Percentiles rank a stretch among this genome's conserved stretches.
These are phyloP conservation scores for Melampsora occidentalis DNA, from an alignment of 1,284 basidiomycete species.

Conservation along the genomic window DNA sequence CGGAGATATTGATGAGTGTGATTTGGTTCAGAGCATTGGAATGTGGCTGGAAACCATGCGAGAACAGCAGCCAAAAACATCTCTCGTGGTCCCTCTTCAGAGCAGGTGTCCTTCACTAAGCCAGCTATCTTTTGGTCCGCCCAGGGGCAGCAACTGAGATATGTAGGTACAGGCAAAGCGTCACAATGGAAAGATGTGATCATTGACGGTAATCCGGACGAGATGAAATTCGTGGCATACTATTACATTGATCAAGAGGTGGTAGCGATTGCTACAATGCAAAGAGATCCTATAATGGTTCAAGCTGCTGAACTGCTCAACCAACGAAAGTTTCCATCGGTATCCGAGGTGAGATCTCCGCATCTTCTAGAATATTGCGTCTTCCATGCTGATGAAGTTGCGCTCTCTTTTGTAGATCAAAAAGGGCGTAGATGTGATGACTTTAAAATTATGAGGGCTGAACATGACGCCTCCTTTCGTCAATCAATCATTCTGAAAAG, in stretches of 20 bases:
- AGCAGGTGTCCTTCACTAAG: conserved; percentile 65
- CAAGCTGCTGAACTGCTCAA: conserved; percentile 78
- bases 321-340: conserved; percentile 73
- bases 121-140: conserved; percentile 79
- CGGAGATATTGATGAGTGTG: neutral
- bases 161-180: conserved; percentile 64
- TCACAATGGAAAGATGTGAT: conserved; percentile 63
- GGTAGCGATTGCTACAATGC: conserved; percentile 80
- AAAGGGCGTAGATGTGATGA: conserved; percentile 26
- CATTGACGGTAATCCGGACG: conserved; percentile 71
- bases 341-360: conserved; percentile 59
- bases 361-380: neutral
- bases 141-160: conserved; percentile 74
- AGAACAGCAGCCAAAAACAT: conserved; percentile 76
- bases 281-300: conserved; percentile 74
- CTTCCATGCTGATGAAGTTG: neutral
- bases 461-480: too few relatives aligned
- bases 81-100: conserved; percentile 57
- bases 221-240: conserved; percentile 85
- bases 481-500: too few relatives aligned
- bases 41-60: conserved; percentile 81
- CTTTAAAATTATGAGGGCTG: conserved; percentile 27
- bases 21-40: conserved; percentile 77
- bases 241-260: conserved; percentile 74
- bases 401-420: neutral